A percentile compares a stretch with the other conserved stretches of the same genome.
phyloP scores from a whole-genome alignment of 139 green algal species.

The Asterochloris sp. region DNA sequence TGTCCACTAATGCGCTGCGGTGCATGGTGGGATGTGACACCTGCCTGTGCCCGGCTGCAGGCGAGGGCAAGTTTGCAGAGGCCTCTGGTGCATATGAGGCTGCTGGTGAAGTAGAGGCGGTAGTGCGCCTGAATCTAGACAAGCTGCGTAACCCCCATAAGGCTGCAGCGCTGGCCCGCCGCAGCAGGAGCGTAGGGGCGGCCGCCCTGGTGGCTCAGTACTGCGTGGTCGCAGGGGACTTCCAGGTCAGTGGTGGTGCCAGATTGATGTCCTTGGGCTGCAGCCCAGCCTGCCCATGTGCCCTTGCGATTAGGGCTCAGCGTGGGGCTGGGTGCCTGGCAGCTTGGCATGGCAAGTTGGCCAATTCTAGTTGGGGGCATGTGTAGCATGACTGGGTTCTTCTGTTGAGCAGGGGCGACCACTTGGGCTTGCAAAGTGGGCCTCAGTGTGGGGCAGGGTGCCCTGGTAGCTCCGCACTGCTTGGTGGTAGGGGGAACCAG shows the following conservation, averaged over 20 bases:
- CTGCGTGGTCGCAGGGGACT: constrained; percentile 47
- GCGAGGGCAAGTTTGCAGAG: constrained; percentile 48
- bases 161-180: constrained; percentile 63
- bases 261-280: not conserved
- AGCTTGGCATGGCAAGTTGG: too few relatives aligned
- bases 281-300: not conserved
- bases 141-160: constrained; percentile 53
- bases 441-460: too few relatives aligned
- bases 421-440: too few relatives aligned
- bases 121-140: constrained; percentile 69
- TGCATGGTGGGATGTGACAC: too few relatives aligned
- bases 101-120: constrained; percentile 54
- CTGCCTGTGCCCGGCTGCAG: not conserved
- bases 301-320: too few relatives aligned
- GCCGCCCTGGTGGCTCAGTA: constrained; percentile 44
- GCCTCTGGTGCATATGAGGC: constrained; percentile 55
- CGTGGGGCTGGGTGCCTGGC: too few relatives aligned
- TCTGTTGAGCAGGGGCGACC: too few relatives aligned
- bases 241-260: constrained; percentile 13
- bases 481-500: too few relatives aligned
- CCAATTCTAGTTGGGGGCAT: too few relatives aligned
- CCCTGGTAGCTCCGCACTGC: too few relatives aligned
- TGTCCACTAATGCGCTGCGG: too few relatives aligned
- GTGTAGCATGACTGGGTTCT: too few relatives aligned
- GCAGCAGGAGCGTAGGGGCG: constrained; percentile 39